Base-by-base conservation (phyloP, 2,329 filamentous ascomycete species). In the Cytospora piceicola region DNA sequence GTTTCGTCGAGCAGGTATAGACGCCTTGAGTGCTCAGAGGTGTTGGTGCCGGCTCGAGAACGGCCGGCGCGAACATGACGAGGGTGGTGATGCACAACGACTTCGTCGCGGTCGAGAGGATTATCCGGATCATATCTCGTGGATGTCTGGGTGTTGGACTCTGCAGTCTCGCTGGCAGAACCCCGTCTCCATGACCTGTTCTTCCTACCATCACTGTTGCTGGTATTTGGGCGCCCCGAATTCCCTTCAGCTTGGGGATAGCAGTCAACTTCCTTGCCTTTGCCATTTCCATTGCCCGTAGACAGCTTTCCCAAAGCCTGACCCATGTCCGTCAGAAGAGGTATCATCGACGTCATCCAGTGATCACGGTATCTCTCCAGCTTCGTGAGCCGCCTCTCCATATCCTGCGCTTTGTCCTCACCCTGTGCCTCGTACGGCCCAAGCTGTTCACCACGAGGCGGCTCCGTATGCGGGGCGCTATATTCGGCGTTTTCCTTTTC, bases 321-420 rank as follows among this genome's bases (percentile, higher is more conserved):
- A 69, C 80, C 79, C 36, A 84, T 74, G 36, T 77, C 79, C 42
- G 82, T 77, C 49, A 84, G 73, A 4, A 84, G 74, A 4, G 81
- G 79, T 2, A 80, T 73, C 30, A 85, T 71, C 2, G 81, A 78
- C 17, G 77, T 74, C 52, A 81, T 72, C 78, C 80, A 80, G 3
- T 80, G 72, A 49, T 84, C 81, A 51, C 80, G 78, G 58, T 81
- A 80, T 20, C 76, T 75, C 72, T 85, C 82, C 1, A 85, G 75
- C 20, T 76, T 75, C 8, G 78, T 77, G 15, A 85, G 71, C 1
- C 82, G 78, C 14, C 75, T 76, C 68, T 83, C 81, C 73, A 84
- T 79, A 49, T 85, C 83, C 6, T 55, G 56, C 4, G 55, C 54
- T 29, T 66, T 63, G 34, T 63, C 60, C 52, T 66, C 66, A n/a